Evolutionary conservation across 139 green algal species (phyloP), one percentile per base, ranked within the genome.

Genomic region (Raphidocelis subcapitata): DNA sequence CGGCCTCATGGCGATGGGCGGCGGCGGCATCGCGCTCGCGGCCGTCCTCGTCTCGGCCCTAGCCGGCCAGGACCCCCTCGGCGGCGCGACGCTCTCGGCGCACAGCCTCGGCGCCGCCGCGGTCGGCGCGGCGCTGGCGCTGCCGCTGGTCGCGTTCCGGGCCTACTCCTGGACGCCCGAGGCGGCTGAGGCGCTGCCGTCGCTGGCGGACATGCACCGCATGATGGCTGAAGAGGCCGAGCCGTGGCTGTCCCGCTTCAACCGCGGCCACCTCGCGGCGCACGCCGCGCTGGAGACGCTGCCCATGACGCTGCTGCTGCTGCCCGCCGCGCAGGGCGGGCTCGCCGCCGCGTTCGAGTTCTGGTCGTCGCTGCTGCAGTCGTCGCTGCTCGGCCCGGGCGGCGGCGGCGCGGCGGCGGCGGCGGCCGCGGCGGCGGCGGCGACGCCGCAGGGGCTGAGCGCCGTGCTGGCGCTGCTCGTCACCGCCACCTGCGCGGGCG

Each of bases 251-350:
- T 15, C 24, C 14, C 36, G 41, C 61, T 65, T 77, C 59, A 3
- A 55, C n/a, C 14, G 41, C 41, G 41, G 41, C 41, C 70, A 77
- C 31, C 33, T 77, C 29, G 23, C 33, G 3, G 60, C 52, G 29
- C 62, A 70, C 14, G 21, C 69, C 5, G 61, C 36, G 31, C 32
- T 77, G 31, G 70, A 77, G 14, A 65, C 47, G 33, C 32, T 77
- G 20, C 70, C 70, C 29, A 26, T 70, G n/a, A 61, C 69, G 49
- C 64, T 77, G 32, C 47, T 77, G 31, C 67, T 70, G 70, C 63
- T 77, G 15, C 70, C 70, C 20, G 70, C 70, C 37, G 70, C 70
- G 8, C 70, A 77, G 46, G 70, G 47, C 3, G 70, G 70, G 0
- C 32, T 77, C 24, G 54, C 31, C 0, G 49, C 47, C 0, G 52